Base-by-base conservation (phyloP, 2,329 filamentous ascomycete species). In the Sporothrix variecibatus region DNA sequence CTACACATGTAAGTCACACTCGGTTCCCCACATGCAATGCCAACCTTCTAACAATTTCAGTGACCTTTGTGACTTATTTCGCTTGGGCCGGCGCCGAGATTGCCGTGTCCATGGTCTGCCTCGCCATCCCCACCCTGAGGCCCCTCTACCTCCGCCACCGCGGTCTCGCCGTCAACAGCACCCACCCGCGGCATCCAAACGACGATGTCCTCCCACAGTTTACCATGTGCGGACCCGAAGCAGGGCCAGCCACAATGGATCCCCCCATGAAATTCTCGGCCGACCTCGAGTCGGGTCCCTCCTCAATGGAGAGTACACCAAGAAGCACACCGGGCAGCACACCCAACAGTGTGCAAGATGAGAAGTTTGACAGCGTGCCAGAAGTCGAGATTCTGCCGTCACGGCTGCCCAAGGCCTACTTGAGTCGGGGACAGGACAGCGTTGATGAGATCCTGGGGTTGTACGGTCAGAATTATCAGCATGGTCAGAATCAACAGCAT, bases 131-230 rank as follows among this genome's bases (percentile, higher is more conserved):
- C 0, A 81, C 83, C 3, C 80, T 83, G 8, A 79, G 82, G 0
- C 83, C 83, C 0, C 76, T 84, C 0, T 84, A 83, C 74, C 76
- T 87, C 62, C 86, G 83, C 3, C 83, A 83, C 15, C 83, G 84
- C 60, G 73, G 76, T 11, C 77, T 49, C 49, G 73, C 69, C n/a
- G 26, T 43, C 17, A 75, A 74, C 23, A 76, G 77, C 26, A 77
- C 74, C 49, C 76, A 78, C 64, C 83, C 92, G 77, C 92, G 92
- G 3, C 94, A 94, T 81, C 94, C 92, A 80, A 85, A 87, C 81
- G 89, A 87, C 74, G 90, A 88, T 79, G 82, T 85, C 28, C 68
- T 81, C 11, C 81, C 81, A 0, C 76, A 77, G 0, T 82, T 82
- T 69, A 78, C 77, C 15, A 81, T 74, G 86, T 87, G 49, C 84